Base-by-base conservation (phyloP, 2,329 filamentous ascomycete genomes). In the Aspergillus sp. region DNA sequence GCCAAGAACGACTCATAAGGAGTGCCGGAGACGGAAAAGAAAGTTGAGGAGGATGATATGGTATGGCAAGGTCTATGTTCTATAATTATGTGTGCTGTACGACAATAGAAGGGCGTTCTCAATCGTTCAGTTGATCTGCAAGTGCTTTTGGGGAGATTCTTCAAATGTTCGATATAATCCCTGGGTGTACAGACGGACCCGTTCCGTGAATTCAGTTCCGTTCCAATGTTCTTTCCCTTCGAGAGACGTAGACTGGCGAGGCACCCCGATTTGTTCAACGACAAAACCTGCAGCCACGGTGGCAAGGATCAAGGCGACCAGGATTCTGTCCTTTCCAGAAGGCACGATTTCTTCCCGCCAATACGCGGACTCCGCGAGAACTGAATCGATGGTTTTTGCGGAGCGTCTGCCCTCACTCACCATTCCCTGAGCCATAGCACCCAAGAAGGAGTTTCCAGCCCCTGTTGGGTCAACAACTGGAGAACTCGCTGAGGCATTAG, bases 231-330 rank as follows among this genome's bases (percentile, higher is more conserved):
- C 75, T 51, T 67, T 66, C 40, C 70, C 74, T 54, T 70, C 64
- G 5, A 61, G 65, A 57, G 67, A 54, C 42, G 57, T 61, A 49
- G 70, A 69, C 20, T 76, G 66, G 19, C 58, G 61, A 17, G 93
- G 93, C 72, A 96, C 85, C 0, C 95, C 93, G 52, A 96, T 87
- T 73, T 99, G 95, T 75, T 99, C 93, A 67, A 99, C 96, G 15
- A 91, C 91, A 73, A 96, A 95, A 68, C 92, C 93, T 7, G 95
- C 93, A 2, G 91, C 89, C 5, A 98, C 83, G 46, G 85, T 89
- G 4, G 88, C 95, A 85, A 89, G 93, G 0, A 85, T 80, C 5
- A 89, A 87, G 5, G 91, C 92, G 66, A 86, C 59, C 87, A 85
- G 41, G 90, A 79, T 53, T 62, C 69, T 50, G 47, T 65, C 58